These are phyloP conservation scores for Sinapis alba DNA, from an alignment of 441 rosid species.

Conservation along the genomic window DNA sequence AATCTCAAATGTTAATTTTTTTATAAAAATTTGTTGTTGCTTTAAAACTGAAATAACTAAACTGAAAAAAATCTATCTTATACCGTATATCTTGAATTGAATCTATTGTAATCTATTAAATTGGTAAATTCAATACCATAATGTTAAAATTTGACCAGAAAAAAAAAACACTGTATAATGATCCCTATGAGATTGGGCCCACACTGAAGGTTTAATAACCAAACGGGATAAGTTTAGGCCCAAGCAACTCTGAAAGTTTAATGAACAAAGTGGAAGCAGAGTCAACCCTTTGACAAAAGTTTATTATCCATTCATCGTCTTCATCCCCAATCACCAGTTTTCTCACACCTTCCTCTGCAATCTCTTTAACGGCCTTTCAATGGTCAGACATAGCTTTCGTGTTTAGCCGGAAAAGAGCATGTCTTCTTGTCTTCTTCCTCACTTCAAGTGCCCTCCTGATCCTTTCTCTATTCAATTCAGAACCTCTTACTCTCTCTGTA, in stretches of 20 bases:
- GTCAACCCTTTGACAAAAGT: slow-evolving; percentile 19
- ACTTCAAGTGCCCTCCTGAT: slow-evolving; percentile 91
- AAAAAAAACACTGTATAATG: neutral
- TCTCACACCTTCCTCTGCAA: slow-evolving; percentile 2
- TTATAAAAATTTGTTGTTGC: neutral
- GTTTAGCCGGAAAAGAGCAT: slow-evolving; percentile 37
- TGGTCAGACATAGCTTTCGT: slow-evolving; percentile 36
- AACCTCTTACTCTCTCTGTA: slow-evolving; percentile 44
- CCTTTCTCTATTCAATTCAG: slow-evolving; percentile 68
- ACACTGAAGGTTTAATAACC: neutral
- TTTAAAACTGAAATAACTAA: neutral
- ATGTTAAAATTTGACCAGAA: neutral
- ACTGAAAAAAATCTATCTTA: neutral
- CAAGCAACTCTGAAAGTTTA: neutral
- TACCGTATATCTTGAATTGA: neutral
- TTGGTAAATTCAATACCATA: neutral
- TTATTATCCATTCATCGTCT: slow-evolving; percentile 34
- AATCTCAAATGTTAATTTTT: no score
- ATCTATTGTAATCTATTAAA: neutral
- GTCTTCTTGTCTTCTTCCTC: slow-evolving; percentile 91
- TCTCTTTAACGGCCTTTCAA: slow-evolving; percentile 33
- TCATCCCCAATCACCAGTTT: slow-evolving; percentile 47
- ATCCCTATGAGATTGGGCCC: slow-evolving; percentile 21
- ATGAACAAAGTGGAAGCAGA: slow-evolving; percentile 14
- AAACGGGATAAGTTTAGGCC: slow-evolving; percentile 23